Base-by-base conservation (phyloP, 1,284 basidiomycete species). In the Caloboletus firmus region DNA sequence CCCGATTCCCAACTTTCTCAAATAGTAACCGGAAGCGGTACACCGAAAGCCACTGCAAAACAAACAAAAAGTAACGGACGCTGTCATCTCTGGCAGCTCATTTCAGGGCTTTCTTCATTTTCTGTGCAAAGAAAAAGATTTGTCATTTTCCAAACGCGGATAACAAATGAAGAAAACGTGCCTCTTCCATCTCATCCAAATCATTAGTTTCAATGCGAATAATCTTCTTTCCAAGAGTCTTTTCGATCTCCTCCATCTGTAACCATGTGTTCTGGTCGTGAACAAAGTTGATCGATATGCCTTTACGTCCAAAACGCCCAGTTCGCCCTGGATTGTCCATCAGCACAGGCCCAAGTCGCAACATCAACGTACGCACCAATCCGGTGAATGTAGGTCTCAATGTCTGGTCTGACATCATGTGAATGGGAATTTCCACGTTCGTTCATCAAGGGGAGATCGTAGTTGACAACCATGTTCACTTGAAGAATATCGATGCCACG, bases 381-480 rank as follows among this genome's bases (percentile, higher is more conserved):
- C 60, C 97, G 87, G 75, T 99, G 97, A 54, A 99, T 87, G 71
- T 99, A 99, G 1, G 96, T 99, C 77, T 99, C 97, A 31, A 95
- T 79, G 71, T 99, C 97, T 0, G 95, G 93, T 59, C 72, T 74
- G 43, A 74, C 76, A 60, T 85, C 84, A 26, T 66, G 66, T 32
- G 68, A 63, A 56, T 68, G 67, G 3, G 67, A 62, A 60, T 76
- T 76, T 51, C 79, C 77, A 17, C 85, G 81, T 64, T 90, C 87
- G 65, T 83, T 85, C 76, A 93, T 82, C 61, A 93, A 78, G 1
- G 97, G 97, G 49, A 99, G 82, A 72, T 99, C 97, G 71, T 99
- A 99, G 77, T 99, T 98, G 68, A 96, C 91, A 20, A 97, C 94
- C 92, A 98, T 95, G 77, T 98, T 99, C 61, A 99, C 97, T 77